Base-by-base conservation (phyloP, 2,329 filamentous ascomycete genomes). In the Albophoma yamanashiensis region DNA sequence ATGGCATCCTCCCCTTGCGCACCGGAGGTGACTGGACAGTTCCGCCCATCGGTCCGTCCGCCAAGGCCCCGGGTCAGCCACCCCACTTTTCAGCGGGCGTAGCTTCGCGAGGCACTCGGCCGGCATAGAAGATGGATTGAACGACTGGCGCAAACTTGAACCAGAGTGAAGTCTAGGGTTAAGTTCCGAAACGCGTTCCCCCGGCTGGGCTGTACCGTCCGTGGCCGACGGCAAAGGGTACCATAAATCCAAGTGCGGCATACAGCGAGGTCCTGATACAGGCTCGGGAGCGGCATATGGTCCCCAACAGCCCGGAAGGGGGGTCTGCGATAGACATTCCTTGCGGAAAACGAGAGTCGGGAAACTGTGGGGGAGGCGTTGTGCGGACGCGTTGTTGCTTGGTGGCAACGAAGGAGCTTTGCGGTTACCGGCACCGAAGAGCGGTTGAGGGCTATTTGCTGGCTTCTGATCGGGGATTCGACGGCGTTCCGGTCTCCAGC, bases 121-220 rank as follows among this genome's bases (percentile, higher is more conserved):
- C 66, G 67, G 72, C 75, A 70, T 92, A 92, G 72, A 92, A 85
- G 81, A 81, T 78, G 79, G 78, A 76, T 82, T 77, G 81, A 75
- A 86, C 86, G 86, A 88, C 87, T 77, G 81, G 80, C 84, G 85
- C 85, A 89, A 92, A 82, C 89, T 89, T 63, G 67, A 73, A 85
- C 90, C 89, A 89, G 85, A 79, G 74, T 72, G 78, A 75, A 78
- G 79, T 82, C 89, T 96, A 96, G 92, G 92, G 92, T 96, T 96
- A 96, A 92, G 89, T 92, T 92, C 89, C 91, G 86, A 88, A 76
- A 78, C 76, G 78, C 79, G 79, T 84, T 87, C 83, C 81, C 83
- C 76, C 77, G 69, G 71, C 65, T 65, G 59, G 65, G 69, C 74
- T 73, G 75, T 76, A 73, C 75, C 72, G 70, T 72, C 71, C 64